Evolutionary conservation across 2,329 filamentous ascomycete genomes (phyloP), one percentile per base, ranked within the genome.

Genomic region (Fusarium subtropicale): DNA sequence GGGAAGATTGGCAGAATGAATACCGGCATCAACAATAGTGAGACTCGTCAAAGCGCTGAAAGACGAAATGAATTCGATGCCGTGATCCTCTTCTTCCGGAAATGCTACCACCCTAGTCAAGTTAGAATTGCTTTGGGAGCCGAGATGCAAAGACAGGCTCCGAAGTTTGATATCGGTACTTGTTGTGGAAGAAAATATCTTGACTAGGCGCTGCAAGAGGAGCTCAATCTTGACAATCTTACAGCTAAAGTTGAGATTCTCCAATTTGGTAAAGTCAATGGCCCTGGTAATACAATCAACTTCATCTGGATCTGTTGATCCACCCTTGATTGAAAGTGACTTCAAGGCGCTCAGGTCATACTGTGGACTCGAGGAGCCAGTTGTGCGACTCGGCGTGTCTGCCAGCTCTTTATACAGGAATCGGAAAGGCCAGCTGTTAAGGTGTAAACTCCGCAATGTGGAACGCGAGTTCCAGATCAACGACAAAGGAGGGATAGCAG

Each of bases 391-490:
- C 5, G 2, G 2, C 10, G 2, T 18, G 4, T 22, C 24, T 2
- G 3, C 15, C 12, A 20, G 2, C 20, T 24, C 31, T 2, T 54
- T 18, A 20, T 16, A 8, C 11, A 50, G 11, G 5, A 5, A 9
- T 38, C 38, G 4, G 34, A 45, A 33, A 7, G 20, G 20, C 24
- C 11, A 1, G 16, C n/a, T 18, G 57, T 26, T 3, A 1, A 52
- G 12, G 8, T 1, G 3, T 1, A 72, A 41, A 10, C 58, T 70
- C 7, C 34, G 48, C 15, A 72, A 60, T 8, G 69, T 73, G 3
- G 64, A 64, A 2, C 24, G 41, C 1, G 72, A 74, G 33, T 73
- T 74, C 6, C 44, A 20, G 9, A 72, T 33, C 42, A 66, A 11
- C 7, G 28, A 9, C 26, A 38, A 33, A 41, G 22, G 30, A 16